Percentiles rank a stretch among this genome's conserved stretches.
Conservation (phyloP, 768 basidiomycete species). For the Auricularia sp. region DNA sequence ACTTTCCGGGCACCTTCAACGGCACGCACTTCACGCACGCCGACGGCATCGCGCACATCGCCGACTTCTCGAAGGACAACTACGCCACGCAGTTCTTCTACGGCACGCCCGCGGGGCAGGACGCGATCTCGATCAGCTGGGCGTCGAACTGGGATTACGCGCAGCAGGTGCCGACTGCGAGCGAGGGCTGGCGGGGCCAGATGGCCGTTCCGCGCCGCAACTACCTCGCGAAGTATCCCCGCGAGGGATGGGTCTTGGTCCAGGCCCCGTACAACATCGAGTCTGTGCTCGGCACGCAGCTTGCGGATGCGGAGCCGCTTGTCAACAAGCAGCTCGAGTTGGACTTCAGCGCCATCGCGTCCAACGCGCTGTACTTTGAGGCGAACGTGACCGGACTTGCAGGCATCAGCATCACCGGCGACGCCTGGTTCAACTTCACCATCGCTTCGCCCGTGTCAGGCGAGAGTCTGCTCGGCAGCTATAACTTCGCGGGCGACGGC, state of each 20-base stretch:
- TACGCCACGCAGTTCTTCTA: conserved; percentile 19
- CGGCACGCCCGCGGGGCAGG: neutral
- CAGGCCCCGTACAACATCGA: no score
- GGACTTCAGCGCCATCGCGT: no score
- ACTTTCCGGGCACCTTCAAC: conserved; percentile 15
- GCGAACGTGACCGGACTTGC: neutral
- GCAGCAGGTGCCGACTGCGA: conserved; percentile 14
- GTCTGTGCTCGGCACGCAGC: no score
- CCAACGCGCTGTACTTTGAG: no score
- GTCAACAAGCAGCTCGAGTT: no score
- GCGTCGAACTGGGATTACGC: conserved; percentile 18
- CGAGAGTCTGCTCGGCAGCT: neutral
- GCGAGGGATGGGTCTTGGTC: no score
- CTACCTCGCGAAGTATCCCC: conserved; percentile 3
- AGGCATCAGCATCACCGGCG: neutral
- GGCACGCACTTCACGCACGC: conserved; percentile 15
- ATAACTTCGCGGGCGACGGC: neutral
- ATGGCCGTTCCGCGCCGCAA: conserved; percentile 15
- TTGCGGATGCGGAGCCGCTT: no score
- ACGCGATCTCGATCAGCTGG: conserved; percentile 15
- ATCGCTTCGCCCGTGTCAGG: neutral
- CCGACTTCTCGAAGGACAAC: conserved; percentile 15
- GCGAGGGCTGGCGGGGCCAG: conserved; percentile 14
- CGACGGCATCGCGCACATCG: neutral
- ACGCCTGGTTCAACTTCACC: neutral